A percentile compares a stretch with the other conserved stretches of the same genome.
phyloP scores from a whole-genome alignment of 2,329 filamentous ascomycete species.

The Monilinia laxa region DNA sequence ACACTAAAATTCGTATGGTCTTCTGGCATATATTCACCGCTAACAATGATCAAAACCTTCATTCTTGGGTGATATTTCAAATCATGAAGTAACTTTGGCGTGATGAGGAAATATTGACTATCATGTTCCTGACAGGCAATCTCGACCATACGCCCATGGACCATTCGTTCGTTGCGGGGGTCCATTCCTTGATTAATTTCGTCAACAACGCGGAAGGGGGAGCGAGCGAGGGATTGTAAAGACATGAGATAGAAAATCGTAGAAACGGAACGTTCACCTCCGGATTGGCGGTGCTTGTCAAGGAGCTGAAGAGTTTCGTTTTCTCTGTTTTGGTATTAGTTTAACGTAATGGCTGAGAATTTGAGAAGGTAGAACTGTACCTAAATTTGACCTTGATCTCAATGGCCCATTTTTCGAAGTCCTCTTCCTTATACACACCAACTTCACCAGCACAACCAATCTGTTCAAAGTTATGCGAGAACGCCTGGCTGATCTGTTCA shows the following conservation, averaged over 20 bases:
- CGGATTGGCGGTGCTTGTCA: constrained; percentile 90
- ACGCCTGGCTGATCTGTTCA: constrained; percentile 80
- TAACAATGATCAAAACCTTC: constrained; percentile 91
- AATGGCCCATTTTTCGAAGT: constrained; percentile 92
- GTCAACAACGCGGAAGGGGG: constrained; percentile 96
- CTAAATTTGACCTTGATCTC: constrained; percentile 95
- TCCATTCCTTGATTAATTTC: constrained; percentile 99
- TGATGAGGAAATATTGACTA: constrained; percentile 94
- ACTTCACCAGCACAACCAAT: constrained; percentile 95
- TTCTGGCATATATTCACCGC: constrained; percentile 70
- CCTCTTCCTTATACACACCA: constrained; percentile 79
- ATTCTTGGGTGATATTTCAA: constrained; percentile 87
- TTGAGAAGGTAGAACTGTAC: constrained; percentile 48
- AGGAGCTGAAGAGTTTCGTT: constrained; percentile 81
- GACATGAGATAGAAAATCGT: constrained; percentile 99
- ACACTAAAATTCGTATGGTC: constrained; percentile 43
- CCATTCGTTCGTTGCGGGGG: constrained; percentile 95
- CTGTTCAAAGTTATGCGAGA: constrained; percentile 88
- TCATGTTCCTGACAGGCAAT: constrained; percentile 85
- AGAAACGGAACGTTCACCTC: constrained; percentile 91
- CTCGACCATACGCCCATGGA: constrained; percentile 96
- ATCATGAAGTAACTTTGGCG: constrained; percentile 85
- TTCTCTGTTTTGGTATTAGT: constrained; percentile 51
- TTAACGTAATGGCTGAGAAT: neutral
- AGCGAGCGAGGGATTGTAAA: constrained; percentile 86